Conservation (phyloP, 768 basidiomycete species). For the Xerocomus potaroensis region DNA sequence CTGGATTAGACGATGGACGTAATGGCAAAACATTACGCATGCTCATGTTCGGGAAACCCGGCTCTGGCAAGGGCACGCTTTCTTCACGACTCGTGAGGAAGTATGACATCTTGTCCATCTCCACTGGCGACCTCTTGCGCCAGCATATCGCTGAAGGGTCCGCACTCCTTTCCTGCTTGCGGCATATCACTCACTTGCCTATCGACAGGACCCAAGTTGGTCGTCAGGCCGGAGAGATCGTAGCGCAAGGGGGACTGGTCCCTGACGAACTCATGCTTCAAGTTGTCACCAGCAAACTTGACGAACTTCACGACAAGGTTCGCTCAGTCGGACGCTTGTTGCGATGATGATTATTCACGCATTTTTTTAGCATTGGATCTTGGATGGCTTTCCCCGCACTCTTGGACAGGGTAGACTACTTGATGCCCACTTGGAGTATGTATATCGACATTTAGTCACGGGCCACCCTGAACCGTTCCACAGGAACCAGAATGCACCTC, state of each 20-base stretch:
- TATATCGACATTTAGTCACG: constrained; percentile 1
- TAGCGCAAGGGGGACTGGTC: constrained; percentile 72
- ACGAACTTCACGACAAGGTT: constrained; percentile 63
- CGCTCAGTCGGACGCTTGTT: not conserved
- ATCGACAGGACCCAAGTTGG: constrained; percentile 77
- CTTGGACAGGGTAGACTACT: constrained; percentile 78
- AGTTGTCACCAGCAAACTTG: constrained; percentile 70
- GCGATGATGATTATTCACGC: not conserved
- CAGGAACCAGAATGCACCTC: constrained; percentile 58
- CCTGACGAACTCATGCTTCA: constrained; percentile 78
- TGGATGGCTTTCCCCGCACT: constrained; percentile 92
- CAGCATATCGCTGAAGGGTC: constrained; percentile 69
- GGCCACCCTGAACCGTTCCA: not conserved
- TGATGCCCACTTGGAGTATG: constrained; percentile 69
- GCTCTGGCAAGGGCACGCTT: constrained; percentile 83
- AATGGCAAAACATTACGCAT: constrained; percentile 37
- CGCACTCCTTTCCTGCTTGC: constrained; percentile 2
- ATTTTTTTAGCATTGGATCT: constrained; percentile 73
- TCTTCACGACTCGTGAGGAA: constrained; percentile 70
- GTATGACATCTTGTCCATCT: constrained; percentile 74
- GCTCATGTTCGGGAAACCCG: constrained; percentile 59
- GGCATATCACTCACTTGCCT: no score
- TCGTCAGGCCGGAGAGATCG: constrained; percentile 66
- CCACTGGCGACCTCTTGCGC: constrained; percentile 81
- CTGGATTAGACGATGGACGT: constrained; percentile 17